Conservation (phyloP, 2,329 filamentous ascomycete genomes). For the Aureobasidium pullulans region DNA sequence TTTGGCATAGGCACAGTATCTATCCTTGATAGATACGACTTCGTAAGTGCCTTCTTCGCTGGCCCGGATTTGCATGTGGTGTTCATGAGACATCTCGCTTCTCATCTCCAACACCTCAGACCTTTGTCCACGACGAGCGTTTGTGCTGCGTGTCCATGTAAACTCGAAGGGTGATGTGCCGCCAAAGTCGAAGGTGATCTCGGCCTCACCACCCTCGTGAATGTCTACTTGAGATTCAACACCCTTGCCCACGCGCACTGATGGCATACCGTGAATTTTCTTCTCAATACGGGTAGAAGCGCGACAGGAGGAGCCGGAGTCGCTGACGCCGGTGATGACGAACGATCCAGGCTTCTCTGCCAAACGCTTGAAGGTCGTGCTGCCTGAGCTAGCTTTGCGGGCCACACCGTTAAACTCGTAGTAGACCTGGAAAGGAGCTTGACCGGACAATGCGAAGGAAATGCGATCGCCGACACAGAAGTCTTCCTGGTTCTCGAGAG, state of each 20-base stretch:
- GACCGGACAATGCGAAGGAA: constrained; percentile 83
- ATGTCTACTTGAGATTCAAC: constrained; percentile 78
- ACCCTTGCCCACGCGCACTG: constrained; percentile 82
- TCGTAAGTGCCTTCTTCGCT: constrained; percentile 96
- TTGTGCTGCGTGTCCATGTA: constrained; percentile 87
- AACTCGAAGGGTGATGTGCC: constrained; percentile 96
- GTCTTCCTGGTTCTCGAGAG: constrained; percentile 74
- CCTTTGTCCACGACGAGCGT: constrained; percentile 69
- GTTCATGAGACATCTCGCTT: constrained; percentile 76
- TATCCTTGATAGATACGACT: constrained; percentile 91
- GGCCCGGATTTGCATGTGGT: constrained; percentile 72
- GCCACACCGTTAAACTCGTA: constrained; percentile 78
- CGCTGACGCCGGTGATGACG: constrained; percentile 75
- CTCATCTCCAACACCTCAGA: constrained; percentile 80
- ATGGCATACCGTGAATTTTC: constrained; percentile 83
- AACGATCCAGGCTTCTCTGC: constrained; percentile 88
- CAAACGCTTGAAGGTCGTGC: constrained; percentile 83
- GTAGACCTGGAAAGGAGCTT: constrained; percentile 83
- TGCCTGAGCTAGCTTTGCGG: constrained; percentile 70
- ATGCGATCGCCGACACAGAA: constrained; percentile 96
- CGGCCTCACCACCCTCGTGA: constrained; percentile 89
- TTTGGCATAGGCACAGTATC: constrained; percentile 81
- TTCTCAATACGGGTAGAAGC: constrained; percentile 72
- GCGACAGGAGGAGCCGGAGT: constrained; percentile 81
- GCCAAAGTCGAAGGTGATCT: constrained; percentile 91